phyloP scores from a whole-genome alignment of 2,329 filamentous ascomycete species.

The Boeremia exigua region DNA sequence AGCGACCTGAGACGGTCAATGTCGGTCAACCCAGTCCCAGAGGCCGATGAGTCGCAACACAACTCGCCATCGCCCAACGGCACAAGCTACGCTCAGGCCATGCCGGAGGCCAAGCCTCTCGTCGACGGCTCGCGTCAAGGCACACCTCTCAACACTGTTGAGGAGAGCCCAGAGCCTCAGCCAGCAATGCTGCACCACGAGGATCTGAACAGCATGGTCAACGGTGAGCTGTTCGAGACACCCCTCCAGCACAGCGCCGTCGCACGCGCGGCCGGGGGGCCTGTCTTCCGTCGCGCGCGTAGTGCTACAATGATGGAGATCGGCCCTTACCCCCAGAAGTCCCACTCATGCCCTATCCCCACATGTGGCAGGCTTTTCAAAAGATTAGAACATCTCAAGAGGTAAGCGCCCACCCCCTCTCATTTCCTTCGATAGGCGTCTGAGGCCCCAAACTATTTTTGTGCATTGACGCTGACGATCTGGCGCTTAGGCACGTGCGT shows the following conservation, averaged over 20 bases:
- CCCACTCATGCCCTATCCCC: slow-evolving; percentile 98
- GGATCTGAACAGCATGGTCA: slow-evolving; percentile 62
- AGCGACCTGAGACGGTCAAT: slow-evolving; percentile 92
- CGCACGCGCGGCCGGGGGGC: slow-evolving; percentile 67
- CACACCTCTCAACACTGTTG: slow-evolving; percentile 84
- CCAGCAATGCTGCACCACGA: slow-evolving; percentile 72
- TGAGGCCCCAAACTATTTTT: slow-evolving; percentile 22
- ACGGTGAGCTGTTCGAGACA: slow-evolving; percentile 45
- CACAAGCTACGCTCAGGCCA: slow-evolving; percentile 59
- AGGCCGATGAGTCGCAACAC: slow-evolving; percentile 77
- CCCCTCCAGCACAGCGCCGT: slow-evolving; percentile 64
- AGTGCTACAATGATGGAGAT: slow-evolving; percentile 97
- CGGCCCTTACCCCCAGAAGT: slow-evolving; percentile 95
- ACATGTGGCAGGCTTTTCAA: slow-evolving; percentile 98
- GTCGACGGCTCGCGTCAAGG: slow-evolving; percentile 86
- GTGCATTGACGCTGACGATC: slow-evolving; percentile 56
- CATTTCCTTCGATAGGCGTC: slow-evolving; percentile 18
- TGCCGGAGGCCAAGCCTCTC: slow-evolving; percentile 75
- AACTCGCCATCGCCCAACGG: slow-evolving; percentile 80
- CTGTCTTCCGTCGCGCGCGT: slow-evolving; percentile 84
- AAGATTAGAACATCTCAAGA: slow-evolving; percentile 97
- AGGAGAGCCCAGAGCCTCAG: slow-evolving; percentile 80
- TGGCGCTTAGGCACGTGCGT: slow-evolving; percentile 83
- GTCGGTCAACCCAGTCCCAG: slow-evolving; percentile 81
- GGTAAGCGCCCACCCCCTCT: slow-evolving; percentile 68